Evolutionary conservation across 2,329 filamentous ascomycete genomes (phyloP).

Genomic region (Dactylella cylindrospora): DNA sequence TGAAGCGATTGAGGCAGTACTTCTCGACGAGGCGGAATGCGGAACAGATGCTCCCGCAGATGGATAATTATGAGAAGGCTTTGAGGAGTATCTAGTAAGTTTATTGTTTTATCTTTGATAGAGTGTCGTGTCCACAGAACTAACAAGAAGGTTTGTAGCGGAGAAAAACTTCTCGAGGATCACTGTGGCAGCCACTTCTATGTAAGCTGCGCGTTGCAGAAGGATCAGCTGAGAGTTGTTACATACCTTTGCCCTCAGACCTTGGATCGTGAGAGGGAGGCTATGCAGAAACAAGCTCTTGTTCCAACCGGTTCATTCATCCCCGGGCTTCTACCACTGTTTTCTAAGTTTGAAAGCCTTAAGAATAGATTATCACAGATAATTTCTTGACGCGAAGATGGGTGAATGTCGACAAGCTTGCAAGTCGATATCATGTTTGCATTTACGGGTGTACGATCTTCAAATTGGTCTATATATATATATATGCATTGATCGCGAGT

Average conservation of each 20-base stretch:
- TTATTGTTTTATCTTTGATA: background rate
- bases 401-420: no score
- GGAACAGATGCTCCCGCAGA: conserved; percentile 30
- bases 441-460: no score
- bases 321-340: background rate
- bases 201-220: conserved; percentile 34
- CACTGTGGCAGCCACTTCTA: conserved; percentile 44
- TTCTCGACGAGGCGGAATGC: conserved; percentile 44
- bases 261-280: conserved; percentile 11
- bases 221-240: conserved; percentile 39
- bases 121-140: background rate
- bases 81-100: conserved; percentile 46
- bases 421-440: no score
- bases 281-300: background rate
- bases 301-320: background rate
- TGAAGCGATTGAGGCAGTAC: conserved; percentile 44
- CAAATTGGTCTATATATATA: no score
- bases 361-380: no score
- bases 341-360: conserved; percentile 7
- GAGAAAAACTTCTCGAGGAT: conserved; percentile 26
- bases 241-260: conserved; percentile 42
- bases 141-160: conserved; percentile 9
- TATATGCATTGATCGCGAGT: no score
- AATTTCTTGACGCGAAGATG: no score
- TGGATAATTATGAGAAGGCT: conserved; percentile 47